phyloP scores from a whole-genome alignment of 345 rosid genomes.

The Acer campestre region DNA sequence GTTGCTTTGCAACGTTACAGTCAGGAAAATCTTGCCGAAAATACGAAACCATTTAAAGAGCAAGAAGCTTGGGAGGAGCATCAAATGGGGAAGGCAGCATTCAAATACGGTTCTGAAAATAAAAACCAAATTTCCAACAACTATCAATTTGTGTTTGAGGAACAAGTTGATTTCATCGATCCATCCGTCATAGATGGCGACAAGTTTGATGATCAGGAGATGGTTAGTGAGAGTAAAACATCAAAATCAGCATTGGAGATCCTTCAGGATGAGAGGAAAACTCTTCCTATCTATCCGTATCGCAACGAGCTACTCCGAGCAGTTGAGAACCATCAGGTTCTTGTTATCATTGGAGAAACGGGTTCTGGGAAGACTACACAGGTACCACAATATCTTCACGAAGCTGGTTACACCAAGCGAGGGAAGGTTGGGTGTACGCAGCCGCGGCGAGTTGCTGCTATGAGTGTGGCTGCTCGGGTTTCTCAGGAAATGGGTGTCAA shows the following conservation, averaged over 20 bases:
- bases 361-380: slow-evolving; percentile 99
- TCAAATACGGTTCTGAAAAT: slow-evolving; percentile 81
- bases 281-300: slow-evolving; percentile 78
- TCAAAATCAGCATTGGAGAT: slow-evolving; percentile 68
- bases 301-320: slow-evolving; percentile 85
- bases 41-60: slow-evolving; percentile 94
- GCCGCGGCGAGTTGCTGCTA: slow-evolving; percentile 95
- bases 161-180: slow-evolving; percentile 85
- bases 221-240: too few relatives aligned
- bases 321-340: slow-evolving; percentile 78
- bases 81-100: slow-evolving; percentile 89
- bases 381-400: slow-evolving; percentile 92
- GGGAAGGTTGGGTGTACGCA: slow-evolving; percentile 97
- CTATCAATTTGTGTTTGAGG: slow-evolving; percentile 87
- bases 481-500: slow-evolving; percentile 98
- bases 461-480: slow-evolving; percentile 98
- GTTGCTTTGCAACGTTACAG: slow-evolving; percentile 88
- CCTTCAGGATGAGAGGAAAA: slow-evolving; percentile 88
- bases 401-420: slow-evolving; percentile 89
- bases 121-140: slow-evolving; percentile 60
- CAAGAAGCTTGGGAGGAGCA: slow-evolving; percentile 99
- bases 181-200: slow-evolving; percentile 82
- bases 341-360: slow-evolving; percentile 96
- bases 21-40: slow-evolving; percentile 62
- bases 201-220: slow-evolving; percentile 43